Base-by-base conservation (phyloP, 1,284 basidiomycete species). In the Ustilago sp. region DNA sequence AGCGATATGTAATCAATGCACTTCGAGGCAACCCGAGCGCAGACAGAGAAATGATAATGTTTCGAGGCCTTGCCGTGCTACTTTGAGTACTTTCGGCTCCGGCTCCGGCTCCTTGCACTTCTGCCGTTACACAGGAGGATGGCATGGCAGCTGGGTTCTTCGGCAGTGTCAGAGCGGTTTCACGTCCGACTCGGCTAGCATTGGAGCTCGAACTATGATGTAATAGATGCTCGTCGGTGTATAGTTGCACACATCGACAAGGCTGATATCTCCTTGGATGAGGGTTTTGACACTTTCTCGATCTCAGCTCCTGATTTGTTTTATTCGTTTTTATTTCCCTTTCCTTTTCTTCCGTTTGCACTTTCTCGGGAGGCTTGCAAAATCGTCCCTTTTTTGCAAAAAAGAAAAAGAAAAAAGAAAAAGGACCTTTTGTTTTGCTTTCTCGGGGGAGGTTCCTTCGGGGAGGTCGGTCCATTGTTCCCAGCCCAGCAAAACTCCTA, bases 241-340 rank as follows among this genome's bases (percentile, higher is more conserved):
- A 28, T 28, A 31, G 28, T 7, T 32, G 28, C 3, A 50, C 6
- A 19, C 48, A 45, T 32, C 12, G 48, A 32, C n/a, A 50, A 19
- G 28, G 28, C 28, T 12, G 31, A 28, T 9, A 50, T 11, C 11
- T 12, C 28, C 28, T 50, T 28, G 11, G 48, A 50, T 50, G 48
- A 50, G 48, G 48, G 48, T 50, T 50, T 50, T 50, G 48, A 50
- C 48, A 50, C 48, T 8, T 50, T n/a, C 12, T 4, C 9, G 48
- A 50, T 15, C 11, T 50, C 11, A 12, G 8, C 28, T 19, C 28
- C 31, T 28, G 5, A 50, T 31, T 50, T 31, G 19, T 45, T 45
- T 45, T 19, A 31, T 50, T 50, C 8, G 13, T 47, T 47, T 47
- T 23, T 47, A 23, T 23, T 9, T 39, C 38, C 38, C 23, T 48